phyloP scores from a whole-genome alignment of 2,329 filamentous ascomycete species.

The Sporothrix variecibatus region DNA sequence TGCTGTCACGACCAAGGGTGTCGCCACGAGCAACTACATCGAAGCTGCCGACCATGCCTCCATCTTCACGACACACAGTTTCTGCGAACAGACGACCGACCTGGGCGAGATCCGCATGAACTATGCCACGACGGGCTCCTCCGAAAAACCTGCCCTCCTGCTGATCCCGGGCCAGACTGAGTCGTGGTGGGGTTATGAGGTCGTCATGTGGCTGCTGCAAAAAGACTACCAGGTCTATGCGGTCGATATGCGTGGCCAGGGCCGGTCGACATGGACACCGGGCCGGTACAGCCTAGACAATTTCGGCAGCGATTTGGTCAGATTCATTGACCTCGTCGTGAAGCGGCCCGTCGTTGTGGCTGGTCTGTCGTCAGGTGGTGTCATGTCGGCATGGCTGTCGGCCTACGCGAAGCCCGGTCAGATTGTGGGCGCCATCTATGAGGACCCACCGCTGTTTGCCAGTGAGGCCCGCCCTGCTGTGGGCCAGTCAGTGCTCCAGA shows the following conservation, averaged over 20 bases:
- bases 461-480: slow-evolving; percentile 1
- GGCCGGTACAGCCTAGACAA: slow-evolving; percentile 1
- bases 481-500: slow-evolving; percentile 3
- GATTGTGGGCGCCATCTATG: slow-evolving; percentile 5
- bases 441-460: slow-evolving; percentile 4
- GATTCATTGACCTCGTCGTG: slow-evolving; percentile 1
- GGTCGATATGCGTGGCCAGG: slow-evolving; percentile 15
- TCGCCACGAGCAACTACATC: slow-evolving; percentile 10
- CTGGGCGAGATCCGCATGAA: slow-evolving; percentile 12
- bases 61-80: slow-evolving; percentile 10
- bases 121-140: not conserved
- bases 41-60: slow-evolving; percentile 11
- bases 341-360: not conserved
- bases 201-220: not conserved
- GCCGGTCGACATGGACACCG: not conserved
- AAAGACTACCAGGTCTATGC: slow-evolving; percentile 12
- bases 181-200: slow-evolving; percentile 13
- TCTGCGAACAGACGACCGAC: slow-evolving; percentile 10
- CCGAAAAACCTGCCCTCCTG: not conserved
- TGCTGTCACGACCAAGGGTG: not conserved
- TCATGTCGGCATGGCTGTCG: slow-evolving; percentile 16
- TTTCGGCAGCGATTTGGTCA: not conserved
- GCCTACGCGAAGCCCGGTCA: not conserved
- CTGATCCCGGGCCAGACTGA: slow-evolving; percentile 5
- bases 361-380: slow-evolving; percentile 9